Conservation (phyloP, 1,284 basidiomycete species). For the Ustilago nuda region DNA sequence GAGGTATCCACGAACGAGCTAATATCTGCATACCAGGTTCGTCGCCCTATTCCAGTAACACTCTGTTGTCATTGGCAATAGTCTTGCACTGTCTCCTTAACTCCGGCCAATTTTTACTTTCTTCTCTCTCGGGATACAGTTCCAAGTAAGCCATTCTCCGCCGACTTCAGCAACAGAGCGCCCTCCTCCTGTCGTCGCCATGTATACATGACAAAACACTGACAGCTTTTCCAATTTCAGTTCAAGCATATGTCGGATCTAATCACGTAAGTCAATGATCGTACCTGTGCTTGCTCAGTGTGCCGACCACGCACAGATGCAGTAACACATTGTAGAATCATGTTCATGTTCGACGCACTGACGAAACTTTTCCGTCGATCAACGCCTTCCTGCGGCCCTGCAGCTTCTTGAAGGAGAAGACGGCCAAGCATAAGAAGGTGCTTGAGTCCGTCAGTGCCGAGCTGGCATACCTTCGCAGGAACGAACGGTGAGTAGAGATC, state of each 20-base stretch:
- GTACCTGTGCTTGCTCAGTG: not conserved
- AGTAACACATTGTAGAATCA: too few species aligned
- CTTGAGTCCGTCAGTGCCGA: constrained; percentile 31
- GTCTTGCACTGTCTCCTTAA: not conserved
- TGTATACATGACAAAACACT: not conserved
- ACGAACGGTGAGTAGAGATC: constrained; percentile 15
- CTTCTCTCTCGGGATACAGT: constrained; percentile 13
- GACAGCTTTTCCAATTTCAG: constrained; percentile 1
- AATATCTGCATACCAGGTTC: constrained; percentile 15
- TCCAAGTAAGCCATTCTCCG: constrained; percentile 23
- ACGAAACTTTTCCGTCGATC: not conserved
- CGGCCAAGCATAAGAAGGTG: constrained; percentile 34
- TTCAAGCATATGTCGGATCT: constrained; percentile 42
- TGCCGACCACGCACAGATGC: too few species aligned
- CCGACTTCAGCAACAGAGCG: not conserved
- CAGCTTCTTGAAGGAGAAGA: constrained; percentile 38
- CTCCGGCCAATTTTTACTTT: not conserved
- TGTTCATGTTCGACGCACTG: not conserved
- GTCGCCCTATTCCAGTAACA: not conserved
- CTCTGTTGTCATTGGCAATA: not conserved
- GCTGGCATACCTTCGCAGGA: constrained; percentile 7
- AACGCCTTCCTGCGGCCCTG: not conserved
- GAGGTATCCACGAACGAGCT: constrained; percentile 16
- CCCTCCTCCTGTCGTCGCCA: not conserved
- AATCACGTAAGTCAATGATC: constrained; percentile 20